Conservation (phyloP, 306 rosid genomes). For the Rosa multiflora region DNA sequence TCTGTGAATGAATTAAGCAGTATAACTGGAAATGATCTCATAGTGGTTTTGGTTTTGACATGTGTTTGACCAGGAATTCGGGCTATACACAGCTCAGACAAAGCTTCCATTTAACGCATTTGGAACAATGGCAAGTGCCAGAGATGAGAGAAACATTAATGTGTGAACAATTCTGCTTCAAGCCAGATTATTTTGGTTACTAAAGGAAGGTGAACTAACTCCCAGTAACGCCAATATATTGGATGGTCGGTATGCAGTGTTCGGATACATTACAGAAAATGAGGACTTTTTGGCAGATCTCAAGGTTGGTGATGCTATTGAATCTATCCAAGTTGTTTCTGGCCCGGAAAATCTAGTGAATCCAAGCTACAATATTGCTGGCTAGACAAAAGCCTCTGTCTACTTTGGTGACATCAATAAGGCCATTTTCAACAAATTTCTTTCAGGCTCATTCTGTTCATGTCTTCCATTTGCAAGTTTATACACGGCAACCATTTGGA, state of each 20-base stretch:
- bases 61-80: slow-evolving; percentile 69
- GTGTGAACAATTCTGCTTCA: slow-evolving; percentile 84
- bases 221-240: slow-evolving; percentile 92
- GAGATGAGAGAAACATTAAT: slow-evolving; percentile 72
- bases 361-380: slow-evolving; percentile 95
- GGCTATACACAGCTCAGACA: slow-evolving; percentile 97
- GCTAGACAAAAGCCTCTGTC: slow-evolving; percentile 37
- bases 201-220: slow-evolving; percentile 94
- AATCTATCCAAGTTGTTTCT: slow-evolving; percentile 83
- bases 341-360: slow-evolving; percentile 82
- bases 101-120: slow-evolving; percentile 96
- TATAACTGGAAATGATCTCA: not conserved
- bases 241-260: slow-evolving; percentile 93
- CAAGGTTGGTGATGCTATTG: slow-evolving; percentile 94
- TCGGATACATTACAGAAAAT: slow-evolving; percentile 80
- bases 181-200: slow-evolving; percentile 91
- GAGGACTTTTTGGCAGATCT: slow-evolving; percentile 89
- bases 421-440: slow-evolving; percentile 25
- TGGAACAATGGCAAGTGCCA: slow-evolving; percentile 99
- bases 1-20: not conserved
- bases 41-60: not conserved
- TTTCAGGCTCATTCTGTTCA: slow-evolving; percentile 16
- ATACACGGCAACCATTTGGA: not conserved
- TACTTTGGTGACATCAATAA: slow-evolving; percentile 14
- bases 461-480: not conserved